phyloP scores from a whole-genome alignment of 2,329 filamentous ascomycete species.

The Pestalotiopsis sp. region DNA sequence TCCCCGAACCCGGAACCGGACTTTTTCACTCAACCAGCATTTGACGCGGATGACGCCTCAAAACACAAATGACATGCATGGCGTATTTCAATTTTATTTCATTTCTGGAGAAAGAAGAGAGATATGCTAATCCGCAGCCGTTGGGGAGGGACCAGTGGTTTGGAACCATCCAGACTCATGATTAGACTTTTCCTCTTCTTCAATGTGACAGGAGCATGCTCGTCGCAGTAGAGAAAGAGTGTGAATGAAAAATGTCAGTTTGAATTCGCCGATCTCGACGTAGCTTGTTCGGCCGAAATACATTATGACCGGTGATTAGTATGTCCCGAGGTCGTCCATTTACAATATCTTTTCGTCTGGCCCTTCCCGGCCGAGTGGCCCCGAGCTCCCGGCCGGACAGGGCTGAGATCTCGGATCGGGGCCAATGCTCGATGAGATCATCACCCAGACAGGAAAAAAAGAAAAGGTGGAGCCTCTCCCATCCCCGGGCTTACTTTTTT shows the following conservation, averaged over 20 bases:
- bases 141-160: background rate
- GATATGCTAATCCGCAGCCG: background rate
- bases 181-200: background rate
- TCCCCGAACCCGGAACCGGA: background rate
- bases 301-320: background rate
- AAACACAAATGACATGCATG: background rate
- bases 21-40: background rate
- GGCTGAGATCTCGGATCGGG: background rate
- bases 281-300: background rate
- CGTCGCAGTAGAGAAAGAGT: too few relatives aligned
- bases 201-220: too few relatives aligned
- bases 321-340: too few relatives aligned
- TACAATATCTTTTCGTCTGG: too few relatives aligned
- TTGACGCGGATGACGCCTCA: background rate
- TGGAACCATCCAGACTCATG: background rate
- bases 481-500: background rate
- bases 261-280: background rate
- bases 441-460: background rate
- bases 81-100: background rate
- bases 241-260: too few relatives aligned
- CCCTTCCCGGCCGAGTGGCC: background rate
- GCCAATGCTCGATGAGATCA: background rate
- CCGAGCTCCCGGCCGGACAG: background rate
- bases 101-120: background rate
- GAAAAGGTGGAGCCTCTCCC: background rate